Conservation (phyloP, 1,139 yeast species). For the Pneumocystis carinii region DNA sequence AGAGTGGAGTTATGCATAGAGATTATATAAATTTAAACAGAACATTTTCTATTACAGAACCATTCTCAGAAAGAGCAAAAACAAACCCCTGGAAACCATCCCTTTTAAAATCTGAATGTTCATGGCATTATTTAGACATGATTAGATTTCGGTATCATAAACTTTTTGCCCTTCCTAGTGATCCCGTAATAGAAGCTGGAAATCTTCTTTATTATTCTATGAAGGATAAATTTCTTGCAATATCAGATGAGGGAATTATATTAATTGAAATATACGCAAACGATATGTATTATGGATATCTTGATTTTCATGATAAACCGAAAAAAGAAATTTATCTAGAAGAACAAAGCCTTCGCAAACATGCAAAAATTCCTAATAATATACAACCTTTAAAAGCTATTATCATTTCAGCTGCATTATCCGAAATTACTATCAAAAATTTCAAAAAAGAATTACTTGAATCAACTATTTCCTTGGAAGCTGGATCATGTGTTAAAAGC, state of each 20-base stretch:
- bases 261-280: constrained; percentile 50
- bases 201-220: constrained; percentile 33
- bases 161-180: constrained; percentile 57
- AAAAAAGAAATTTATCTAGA: constrained; percentile 37
- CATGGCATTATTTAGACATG: constrained; percentile 75
- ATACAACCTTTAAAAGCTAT: not conserved
- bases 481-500: not conserved
- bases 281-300: constrained; percentile 48
- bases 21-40: constrained; percentile 73
- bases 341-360: constrained; percentile 32
- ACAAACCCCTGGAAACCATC: constrained; percentile 33
- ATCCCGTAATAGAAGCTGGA: constrained; percentile 23
- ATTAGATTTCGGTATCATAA: constrained; percentile 69
- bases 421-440: constrained; percentile 20
- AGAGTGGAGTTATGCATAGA: constrained; percentile 75
- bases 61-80: constrained; percentile 38
- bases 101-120: constrained; percentile 52
- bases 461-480: constrained; percentile 2
- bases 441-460: constrained; percentile 15
- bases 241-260: constrained; percentile 52
- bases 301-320: constrained; percentile 51
- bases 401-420: not conserved
- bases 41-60: constrained; percentile 57
- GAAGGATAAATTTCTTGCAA: constrained; percentile 36
- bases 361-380: not conserved